Base-by-base conservation (phyloP, 1,284 basidiomycete genomes). In the Moesziomyces sp. region DNA sequence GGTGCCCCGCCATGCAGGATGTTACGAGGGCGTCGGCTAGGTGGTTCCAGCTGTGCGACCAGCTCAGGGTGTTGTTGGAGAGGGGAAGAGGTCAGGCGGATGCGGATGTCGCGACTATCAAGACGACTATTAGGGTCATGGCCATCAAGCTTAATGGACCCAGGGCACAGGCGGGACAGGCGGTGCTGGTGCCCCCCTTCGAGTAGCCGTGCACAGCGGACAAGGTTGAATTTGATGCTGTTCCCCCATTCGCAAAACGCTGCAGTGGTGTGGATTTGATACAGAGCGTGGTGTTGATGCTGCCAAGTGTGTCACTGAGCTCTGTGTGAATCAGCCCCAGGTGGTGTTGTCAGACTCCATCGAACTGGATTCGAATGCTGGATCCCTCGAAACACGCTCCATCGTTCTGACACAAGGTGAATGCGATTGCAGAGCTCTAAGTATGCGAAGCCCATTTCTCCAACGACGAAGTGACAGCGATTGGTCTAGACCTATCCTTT, bases 391-490 rank as follows among this genome's bases (percentile, higher is more conserved):
- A 5, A 7, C 26, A 28, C 5, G 26, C 5, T 7, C 6, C 1
- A 1, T 28, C 21, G 5, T 28, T 6, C 6, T 28, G 26, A 7
- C 26, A 6, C 26, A 28, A 7, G 6, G 8, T 28, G 8, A 1
- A 1, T 28, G 42, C 3, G 38, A n/a, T 48, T 38, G 5, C 14
- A 28, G 26, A 7, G 14, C 1, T 8, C 46, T 59, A 74, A 28
- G 66, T 61, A 24, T 69, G 66, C 6, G 66, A 24, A n/a, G 59
- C 67, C 72, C 72, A 74, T 21, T 74, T 74, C 35, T 66, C 67
- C 1, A 74, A 38, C 3, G 44, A 43, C 7, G 71, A 74, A 45
- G 38, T 62, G 42, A 74, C 19, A 3, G 57, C 14, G 2, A 65
- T 46, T 4, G 58, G 50, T 43, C 71, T 35, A 3, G 48, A 35